Evolutionary conservation across 257 asterid genomes (phyloP).

Genomic region (Nicotiana paniculata): DNA sequence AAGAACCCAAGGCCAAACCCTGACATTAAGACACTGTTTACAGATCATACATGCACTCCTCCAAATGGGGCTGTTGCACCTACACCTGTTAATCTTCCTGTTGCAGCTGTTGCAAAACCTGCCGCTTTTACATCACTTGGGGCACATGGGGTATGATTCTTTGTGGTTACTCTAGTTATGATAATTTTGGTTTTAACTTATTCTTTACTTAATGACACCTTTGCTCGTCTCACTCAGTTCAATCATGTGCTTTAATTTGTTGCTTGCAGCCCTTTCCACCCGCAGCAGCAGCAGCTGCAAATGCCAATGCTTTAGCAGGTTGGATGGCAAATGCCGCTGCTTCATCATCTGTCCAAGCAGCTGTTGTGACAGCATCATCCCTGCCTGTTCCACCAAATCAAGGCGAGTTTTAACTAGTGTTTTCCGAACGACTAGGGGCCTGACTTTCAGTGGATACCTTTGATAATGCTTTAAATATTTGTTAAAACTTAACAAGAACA

Average conservation of each 20-base stretch:
- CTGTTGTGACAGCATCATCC: conserved; percentile 85
- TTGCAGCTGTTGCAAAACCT: conserved; percentile 74
- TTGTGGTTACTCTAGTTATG: background rate
- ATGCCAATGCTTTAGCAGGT: conserved; percentile 90
- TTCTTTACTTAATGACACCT: conserved; percentile 2
- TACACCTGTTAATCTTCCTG: conserved; percentile 68
- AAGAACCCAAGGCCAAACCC: conserved; percentile 95
- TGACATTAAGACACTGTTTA: conserved; percentile 87
- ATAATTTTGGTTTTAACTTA: background rate
- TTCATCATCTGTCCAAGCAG: conserved; percentile 95
- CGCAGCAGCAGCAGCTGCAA: conserved; percentile 65
- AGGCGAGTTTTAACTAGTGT: conserved; percentile 32
- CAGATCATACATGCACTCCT: conserved; percentile 76
- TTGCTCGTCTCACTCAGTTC: background rate
- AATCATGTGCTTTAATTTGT: conserved; percentile 6
- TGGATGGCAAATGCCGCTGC: conserved; percentile 99
- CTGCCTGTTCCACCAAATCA: conserved; percentile 84
- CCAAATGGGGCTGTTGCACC: conserved; percentile 85
- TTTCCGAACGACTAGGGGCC: background rate
- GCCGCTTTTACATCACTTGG: conserved; percentile 71
- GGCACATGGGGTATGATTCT: conserved; percentile 67
- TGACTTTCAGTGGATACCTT: background rate
- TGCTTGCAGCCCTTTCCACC: conserved; percentile 83
- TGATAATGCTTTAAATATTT: background rate
- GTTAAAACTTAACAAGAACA: background rate